Conservation (phyloP, 225 moss, liverwort and hornwort genomes). For the Pseudoscleropodium purum region DNA sequence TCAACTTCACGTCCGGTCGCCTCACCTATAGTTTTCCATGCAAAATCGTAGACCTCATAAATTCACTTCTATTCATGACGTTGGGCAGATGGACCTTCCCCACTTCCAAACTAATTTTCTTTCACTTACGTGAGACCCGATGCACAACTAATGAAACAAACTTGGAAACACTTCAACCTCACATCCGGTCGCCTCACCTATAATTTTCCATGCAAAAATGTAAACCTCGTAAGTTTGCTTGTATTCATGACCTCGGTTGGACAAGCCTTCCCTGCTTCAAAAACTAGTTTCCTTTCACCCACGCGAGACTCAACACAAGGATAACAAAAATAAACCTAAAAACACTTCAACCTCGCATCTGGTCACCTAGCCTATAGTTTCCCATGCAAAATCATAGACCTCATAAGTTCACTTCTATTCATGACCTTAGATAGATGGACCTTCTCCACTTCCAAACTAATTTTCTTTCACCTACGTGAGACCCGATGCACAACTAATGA, state of each 20-base stretch:
- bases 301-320: too few species aligned
- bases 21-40: too few species aligned
- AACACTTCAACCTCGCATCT: too few species aligned
- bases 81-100: rapidly evolving
- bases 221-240: not conserved
- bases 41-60: not conserved
- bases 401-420: rapidly evolving
- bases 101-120: not conserved
- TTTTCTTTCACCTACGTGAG: not conserved
- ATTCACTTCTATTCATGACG: rapidly evolving
- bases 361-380: too few species aligned
- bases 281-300: not conserved
- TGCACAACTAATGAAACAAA: not conserved
- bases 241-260: rapidly evolving
- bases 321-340: too few species aligned
- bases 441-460: not conserved
- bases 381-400: too few species aligned
- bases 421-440: rapidly evolving
- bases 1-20: too few species aligned
- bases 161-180: not conserved
- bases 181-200: rapidly evolving
- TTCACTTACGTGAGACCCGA: rapidly evolving
- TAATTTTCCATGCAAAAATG: not conserved
- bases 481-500: rapidly evolving
- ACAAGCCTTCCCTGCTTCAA: not conserved